Conservation (phyloP, 495 filamentous ascomycete genomes). For the Platismatia glauca region DNA sequence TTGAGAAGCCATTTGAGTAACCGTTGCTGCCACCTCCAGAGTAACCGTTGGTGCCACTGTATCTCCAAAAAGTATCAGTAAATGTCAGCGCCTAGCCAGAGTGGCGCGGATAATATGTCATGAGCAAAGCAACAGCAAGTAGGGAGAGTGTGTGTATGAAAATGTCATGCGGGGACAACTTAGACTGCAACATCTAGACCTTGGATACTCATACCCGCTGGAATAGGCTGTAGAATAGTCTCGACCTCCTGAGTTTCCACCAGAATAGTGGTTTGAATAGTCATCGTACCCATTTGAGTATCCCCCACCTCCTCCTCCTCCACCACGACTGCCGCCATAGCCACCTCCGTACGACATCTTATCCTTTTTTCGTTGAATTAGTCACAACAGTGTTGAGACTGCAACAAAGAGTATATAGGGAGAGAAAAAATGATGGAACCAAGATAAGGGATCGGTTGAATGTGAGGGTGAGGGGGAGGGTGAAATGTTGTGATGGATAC, state of each 20-base stretch:
- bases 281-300: slow-evolving; percentile 38
- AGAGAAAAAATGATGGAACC: background rate
- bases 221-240: slow-evolving; percentile 27
- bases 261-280: slow-evolving; percentile 17
- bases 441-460: background rate
- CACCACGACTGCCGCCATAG: slow-evolving; percentile 40
- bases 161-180: slow-evolving; percentile 17
- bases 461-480: background rate
- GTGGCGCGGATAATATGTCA: background rate
- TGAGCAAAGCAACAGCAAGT: background rate
- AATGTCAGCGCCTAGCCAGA: background rate
- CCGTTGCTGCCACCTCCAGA: slow-evolving; percentile 38
- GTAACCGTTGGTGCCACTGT: slow-evolving; percentile 36
- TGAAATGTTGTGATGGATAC: background rate
- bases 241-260: slow-evolving; percentile 22
- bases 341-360: slow-evolving; percentile 70
- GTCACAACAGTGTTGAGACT: background rate
- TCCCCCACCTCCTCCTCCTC: slow-evolving; percentile 38
- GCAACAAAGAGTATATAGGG: background rate
- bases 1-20: slow-evolving; percentile 44
- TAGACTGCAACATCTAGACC: slow-evolving; percentile 24
- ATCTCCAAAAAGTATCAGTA: slow-evolving; percentile 29
- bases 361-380: background rate
- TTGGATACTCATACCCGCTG: slow-evolving; percentile 33
- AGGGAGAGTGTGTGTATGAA: slow-evolving; percentile 10